phyloP scores from a whole-genome alignment of 306 rosid genomes.

The Trichosanthes cucumerina region DNA sequence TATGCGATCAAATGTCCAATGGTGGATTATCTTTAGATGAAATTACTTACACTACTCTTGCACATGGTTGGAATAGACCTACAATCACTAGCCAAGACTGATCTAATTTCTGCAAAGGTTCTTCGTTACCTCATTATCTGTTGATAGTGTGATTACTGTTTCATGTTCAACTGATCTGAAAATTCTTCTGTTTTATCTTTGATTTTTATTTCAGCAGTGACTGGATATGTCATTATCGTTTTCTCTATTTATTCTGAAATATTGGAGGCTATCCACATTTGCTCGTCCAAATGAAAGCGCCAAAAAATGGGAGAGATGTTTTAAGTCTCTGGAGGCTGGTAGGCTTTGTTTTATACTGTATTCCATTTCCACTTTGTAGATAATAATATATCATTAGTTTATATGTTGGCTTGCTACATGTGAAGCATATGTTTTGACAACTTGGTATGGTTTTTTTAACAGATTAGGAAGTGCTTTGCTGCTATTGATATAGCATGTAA shows the following conservation, averaged over 20 bases:
- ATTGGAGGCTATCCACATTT: background rate
- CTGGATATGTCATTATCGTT: background rate
- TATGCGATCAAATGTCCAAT: slow-evolving; percentile 23
- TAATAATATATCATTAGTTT: background rate
- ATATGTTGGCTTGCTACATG: background rate
- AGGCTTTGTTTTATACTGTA: background rate
- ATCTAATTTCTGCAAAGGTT: slow-evolving; percentile 1
- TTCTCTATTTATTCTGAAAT: background rate
- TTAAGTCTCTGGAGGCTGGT: background rate
- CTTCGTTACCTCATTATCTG: background rate
- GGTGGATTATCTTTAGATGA: slow-evolving; percentile 30
- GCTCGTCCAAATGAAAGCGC: background rate
- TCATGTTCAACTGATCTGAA: background rate
- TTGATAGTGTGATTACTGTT: background rate
- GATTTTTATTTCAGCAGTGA: background rate
- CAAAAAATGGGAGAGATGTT: background rate
- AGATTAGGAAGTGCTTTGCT: background rate
- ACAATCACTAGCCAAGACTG: slow-evolving; percentile 4
- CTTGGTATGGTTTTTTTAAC: background rate
- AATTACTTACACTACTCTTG: slow-evolving; percentile 36
- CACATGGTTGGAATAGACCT: slow-evolving; percentile 19
- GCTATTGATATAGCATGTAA: background rate
- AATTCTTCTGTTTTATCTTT: background rate
- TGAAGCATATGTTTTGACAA: background rate
- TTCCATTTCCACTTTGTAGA: background rate